A percentile compares a stretch with the other conserved stretches of the same genome.
These are phyloP conservation scores for Terana coerulea DNA, from an alignment of 768 basidiomycete species.

Conservation along the genomic window DNA sequence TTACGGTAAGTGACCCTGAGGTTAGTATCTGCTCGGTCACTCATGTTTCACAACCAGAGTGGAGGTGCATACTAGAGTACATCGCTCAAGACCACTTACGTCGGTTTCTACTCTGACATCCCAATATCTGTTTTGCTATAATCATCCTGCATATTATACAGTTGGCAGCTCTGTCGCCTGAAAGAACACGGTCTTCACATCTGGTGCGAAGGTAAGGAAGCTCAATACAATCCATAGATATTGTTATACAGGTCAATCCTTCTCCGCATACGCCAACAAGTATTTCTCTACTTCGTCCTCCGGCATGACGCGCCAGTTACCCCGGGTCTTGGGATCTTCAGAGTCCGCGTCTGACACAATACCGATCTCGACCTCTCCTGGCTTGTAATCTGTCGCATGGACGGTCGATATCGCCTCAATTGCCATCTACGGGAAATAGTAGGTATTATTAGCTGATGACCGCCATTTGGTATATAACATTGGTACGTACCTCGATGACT, in stretches of 20 bases:
- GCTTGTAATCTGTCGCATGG: constrained; percentile 94
- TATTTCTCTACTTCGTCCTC: constrained; percentile 77
- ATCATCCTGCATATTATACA: no score
- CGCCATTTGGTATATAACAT: no score
- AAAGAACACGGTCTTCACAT: no score
- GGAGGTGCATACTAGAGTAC: constrained; percentile 7
- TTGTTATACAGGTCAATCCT: constrained; percentile 58
- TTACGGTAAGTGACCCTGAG: constrained; percentile 17
- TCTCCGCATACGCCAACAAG: constrained; percentile 84
- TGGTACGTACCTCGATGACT: constrained; percentile 78
- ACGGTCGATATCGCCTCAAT: constrained; percentile 94
- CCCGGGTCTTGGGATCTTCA: constrained; percentile 67
- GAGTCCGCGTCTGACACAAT: constrained; percentile 77
- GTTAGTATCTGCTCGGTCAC: background rate
- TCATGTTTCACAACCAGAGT: background rate
- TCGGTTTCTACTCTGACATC: no score
- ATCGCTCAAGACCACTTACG: no score
- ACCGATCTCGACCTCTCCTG: constrained; percentile 93
- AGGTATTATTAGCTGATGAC: no score
- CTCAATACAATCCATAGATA: constrained; percentile 4
- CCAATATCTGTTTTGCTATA: no score
- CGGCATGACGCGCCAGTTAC: constrained; percentile 75
- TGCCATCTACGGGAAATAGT: constrained; percentile 56
- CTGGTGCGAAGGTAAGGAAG: no score
- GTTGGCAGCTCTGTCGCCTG: no score